A percentile compares a stretch with the other conserved stretches of the same genome.
These are phyloP conservation scores for Ceratocystis ficicola DNA, from an alignment of 2,329 filamentous ascomycete genomes.

Conservation along the genomic window DNA sequence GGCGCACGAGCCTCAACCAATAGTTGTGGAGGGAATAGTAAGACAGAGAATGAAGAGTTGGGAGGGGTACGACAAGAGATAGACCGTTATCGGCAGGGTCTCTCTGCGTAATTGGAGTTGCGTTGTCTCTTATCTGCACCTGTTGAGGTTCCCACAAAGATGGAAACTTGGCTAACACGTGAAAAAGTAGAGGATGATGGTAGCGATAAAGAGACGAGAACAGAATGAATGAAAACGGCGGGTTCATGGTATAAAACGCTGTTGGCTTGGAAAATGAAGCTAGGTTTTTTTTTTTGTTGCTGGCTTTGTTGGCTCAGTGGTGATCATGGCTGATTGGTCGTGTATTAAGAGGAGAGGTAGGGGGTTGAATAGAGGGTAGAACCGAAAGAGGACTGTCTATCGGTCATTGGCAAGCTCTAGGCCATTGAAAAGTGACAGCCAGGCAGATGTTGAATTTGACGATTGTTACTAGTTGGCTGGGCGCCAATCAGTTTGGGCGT, in stretches of 20 bases:
- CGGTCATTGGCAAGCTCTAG: too few species aligned
- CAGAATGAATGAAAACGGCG: not conserved
- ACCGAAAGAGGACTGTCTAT: too few species aligned
- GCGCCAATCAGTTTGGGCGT: not conserved
- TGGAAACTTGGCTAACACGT: not conserved
- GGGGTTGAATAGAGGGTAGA: too few species aligned
- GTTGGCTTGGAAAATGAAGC: not conserved
- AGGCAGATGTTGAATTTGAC: too few species aligned
- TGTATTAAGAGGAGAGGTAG: not conserved
- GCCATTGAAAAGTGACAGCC: too few species aligned
- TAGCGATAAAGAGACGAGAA: not conserved
- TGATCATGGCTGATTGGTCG: not conserved
- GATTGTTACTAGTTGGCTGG: not conserved
- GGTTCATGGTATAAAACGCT: not conserved
- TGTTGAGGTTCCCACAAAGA: not conserved
- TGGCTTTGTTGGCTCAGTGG: too few species aligned
- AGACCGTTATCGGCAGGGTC: not conserved
- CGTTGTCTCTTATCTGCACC: not conserved
- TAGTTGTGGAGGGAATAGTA: too few species aligned
- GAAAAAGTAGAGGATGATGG: not conserved
- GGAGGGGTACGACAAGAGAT: not conserved
- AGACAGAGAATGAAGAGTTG: not conserved
- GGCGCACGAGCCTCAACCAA: not conserved
- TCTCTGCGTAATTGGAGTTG: not conserved
- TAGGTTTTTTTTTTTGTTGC: too few species aligned